Evolutionary conservation across 495 filamentous ascomycete genomes (phyloP).

Genomic region (Elaphomyces granulatus): DNA sequence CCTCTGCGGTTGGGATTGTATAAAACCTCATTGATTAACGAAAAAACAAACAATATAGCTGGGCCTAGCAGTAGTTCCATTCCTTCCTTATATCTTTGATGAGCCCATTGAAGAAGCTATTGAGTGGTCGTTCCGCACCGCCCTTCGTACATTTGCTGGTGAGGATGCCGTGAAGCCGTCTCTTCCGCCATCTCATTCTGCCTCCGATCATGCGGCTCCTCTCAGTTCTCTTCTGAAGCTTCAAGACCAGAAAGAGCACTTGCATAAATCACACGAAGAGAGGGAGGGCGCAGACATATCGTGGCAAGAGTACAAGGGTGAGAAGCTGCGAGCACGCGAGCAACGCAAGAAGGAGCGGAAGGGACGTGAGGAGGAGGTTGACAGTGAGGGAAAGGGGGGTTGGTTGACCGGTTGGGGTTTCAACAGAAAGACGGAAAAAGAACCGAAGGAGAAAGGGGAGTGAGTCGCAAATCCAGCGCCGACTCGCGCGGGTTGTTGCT

Average conservation of each 20-base stretch:
- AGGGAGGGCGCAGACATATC: slow-evolving; percentile 11
- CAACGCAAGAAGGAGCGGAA: slow-evolving; percentile 15
- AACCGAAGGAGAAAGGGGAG: no score
- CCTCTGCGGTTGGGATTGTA: neutral
- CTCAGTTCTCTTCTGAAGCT: slow-evolving; percentile 8
- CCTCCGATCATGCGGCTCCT: slow-evolving; percentile 10
- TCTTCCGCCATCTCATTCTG: slow-evolving; percentile 10
- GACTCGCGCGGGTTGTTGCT: no score
- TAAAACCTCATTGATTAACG: neutral
- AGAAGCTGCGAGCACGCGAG: slow-evolving; percentile 19
- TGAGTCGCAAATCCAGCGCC: no score
- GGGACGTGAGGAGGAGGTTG: slow-evolving; percentile 1
- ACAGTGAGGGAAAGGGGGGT: slow-evolving; percentile 4
- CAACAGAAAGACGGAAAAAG: no score
- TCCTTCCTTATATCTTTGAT: slow-evolving; percentile 81
- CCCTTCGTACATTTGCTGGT: slow-evolving; percentile 54
- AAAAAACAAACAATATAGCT: slow-evolving; percentile 34
- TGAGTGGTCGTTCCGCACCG: slow-evolving; percentile 78
- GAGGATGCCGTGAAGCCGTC: slow-evolving; percentile 34
- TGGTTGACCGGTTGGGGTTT: no score
- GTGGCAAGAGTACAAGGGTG: slow-evolving; percentile 29
- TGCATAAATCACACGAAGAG: neutral
- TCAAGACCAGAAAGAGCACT: slow-evolving; percentile 7
- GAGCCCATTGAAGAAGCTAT: slow-evolving; percentile 82
- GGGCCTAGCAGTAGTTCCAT: slow-evolving; percentile 75